Conservation (phyloP, 1,139 yeast species). For the Pichia norvegensis region DNA sequence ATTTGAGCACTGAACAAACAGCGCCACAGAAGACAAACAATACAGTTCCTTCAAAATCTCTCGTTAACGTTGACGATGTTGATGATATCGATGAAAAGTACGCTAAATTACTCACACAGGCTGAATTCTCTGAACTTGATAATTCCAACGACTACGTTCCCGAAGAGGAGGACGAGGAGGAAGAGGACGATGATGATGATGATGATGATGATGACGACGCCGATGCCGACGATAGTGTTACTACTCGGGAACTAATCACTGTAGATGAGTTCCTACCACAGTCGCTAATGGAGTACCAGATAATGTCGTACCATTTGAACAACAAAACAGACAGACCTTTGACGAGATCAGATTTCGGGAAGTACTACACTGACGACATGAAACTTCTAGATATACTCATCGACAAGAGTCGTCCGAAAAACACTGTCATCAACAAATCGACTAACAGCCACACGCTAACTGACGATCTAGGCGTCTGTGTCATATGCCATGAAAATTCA, state of each 20-base stretch:
- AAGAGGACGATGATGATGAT: slow-evolving; percentile 2
- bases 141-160: slow-evolving; percentile 22
- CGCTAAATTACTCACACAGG: slow-evolving; percentile 14
- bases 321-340: slow-evolving; percentile 20
- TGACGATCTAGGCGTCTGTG: slow-evolving; percentile 42
- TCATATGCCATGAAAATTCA: slow-evolving; percentile 68
- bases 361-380: slow-evolving; percentile 20
- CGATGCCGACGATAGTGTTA: too few species aligned
- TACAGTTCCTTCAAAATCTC: background rate
- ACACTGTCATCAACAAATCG: background rate
- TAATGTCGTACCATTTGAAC: background rate
- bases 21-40: background rate
- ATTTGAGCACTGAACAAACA: background rate
- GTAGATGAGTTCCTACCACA: background rate
- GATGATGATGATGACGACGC: background rate
- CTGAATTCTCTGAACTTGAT: slow-evolving; percentile 39
- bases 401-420: slow-evolving; percentile 16
- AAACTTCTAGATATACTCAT: slow-evolving; percentile 26
- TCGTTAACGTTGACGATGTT: slow-evolving; percentile 12
- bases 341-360: slow-evolving; percentile 38
- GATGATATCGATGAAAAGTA: slow-evolving; percentile 15
- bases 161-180: background rate
- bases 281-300: background rate
- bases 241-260: background rate
- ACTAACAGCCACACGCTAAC: background rate